A percentile compares a stretch with the other conserved stretches of the same genome.
These are phyloP conservation scores for Protostelium mycophagum DNA, from an alignment of 78 protist species.

Conservation along the genomic window DNA sequence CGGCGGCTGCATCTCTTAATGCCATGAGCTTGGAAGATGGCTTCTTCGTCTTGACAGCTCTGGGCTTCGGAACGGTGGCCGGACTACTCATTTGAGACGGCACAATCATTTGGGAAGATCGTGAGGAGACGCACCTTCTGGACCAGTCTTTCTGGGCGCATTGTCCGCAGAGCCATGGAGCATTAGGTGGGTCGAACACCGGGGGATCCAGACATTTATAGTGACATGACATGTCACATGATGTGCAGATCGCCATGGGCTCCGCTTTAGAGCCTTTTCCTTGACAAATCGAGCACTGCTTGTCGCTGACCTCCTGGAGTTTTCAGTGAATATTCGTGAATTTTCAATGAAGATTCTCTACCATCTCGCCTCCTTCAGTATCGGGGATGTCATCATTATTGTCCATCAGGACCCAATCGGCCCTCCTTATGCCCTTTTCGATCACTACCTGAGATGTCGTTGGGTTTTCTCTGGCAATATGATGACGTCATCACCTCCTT, in stretches of 20 bases:
- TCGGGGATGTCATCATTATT: not conserved
- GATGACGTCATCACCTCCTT: not conserved
- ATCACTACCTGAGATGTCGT: not conserved
- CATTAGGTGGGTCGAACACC: not conserved
- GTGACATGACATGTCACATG: not conserved
- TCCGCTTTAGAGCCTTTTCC: not conserved
- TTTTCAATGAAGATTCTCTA: no score
- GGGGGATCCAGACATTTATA: not conserved
- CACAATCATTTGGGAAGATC: not conserved
- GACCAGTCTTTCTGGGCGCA: not conserved
- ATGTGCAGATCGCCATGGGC: not conserved
- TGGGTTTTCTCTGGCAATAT: not conserved
- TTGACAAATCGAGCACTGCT: not conserved
- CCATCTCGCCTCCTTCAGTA: not conserved
- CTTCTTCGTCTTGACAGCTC: no score
- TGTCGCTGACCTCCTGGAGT: not conserved
- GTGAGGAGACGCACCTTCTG: not conserved
- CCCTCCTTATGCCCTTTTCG: not conserved
- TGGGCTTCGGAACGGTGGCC: no score
- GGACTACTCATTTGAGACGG: no score
- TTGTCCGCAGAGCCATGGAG: not conserved
- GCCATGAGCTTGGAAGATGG: no score
- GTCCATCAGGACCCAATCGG: not conserved
- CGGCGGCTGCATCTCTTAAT: not conserved
- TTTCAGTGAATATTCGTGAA: no score